Percentiles rank a stretch among this genome's conserved stretches.
These are phyloP conservation scores for Asclepias syriaca DNA, from an alignment of 257 asterid genomes.

Conservation along the genomic window DNA sequence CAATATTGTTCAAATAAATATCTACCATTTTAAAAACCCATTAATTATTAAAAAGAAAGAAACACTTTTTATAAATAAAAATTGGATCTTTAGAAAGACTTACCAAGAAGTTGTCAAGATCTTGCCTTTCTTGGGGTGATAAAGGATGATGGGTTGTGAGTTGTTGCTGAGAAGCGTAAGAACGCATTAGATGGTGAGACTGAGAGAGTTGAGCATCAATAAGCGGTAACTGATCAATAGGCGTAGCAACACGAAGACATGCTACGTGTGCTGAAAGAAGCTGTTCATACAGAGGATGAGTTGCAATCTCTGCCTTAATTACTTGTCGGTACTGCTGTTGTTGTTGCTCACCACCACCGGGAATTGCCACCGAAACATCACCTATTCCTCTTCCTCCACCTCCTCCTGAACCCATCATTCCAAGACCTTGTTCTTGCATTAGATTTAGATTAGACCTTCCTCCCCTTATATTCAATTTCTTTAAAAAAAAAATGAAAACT, in stretches of 20 bases:
- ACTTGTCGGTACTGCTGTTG: conserved; percentile 34
- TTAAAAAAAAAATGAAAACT: too few species aligned
- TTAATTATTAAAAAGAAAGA: background rate
- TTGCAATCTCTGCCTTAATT: conserved; percentile 78
- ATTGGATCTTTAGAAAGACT: background rate
- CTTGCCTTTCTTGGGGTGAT: conserved; percentile 63
- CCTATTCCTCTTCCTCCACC: conserved; percentile 26
- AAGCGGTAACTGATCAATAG: conserved; percentile 81
- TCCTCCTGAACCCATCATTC: conserved; percentile 30
- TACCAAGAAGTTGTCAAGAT: conserved; percentile 89
- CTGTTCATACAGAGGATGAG: conserved; percentile 83
- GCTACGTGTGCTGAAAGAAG: conserved; percentile 90
- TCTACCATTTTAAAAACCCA: background rate
- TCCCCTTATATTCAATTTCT: background rate
- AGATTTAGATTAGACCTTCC: too few species aligned
- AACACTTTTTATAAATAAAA: background rate
- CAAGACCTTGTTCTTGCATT: conserved; percentile 42
- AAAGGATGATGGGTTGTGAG: conserved; percentile 26
- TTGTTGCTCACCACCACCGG: conserved; percentile 16
- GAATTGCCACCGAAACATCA: conserved; percentile 27
- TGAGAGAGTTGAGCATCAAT: conserved; percentile 88
- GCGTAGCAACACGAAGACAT: conserved; percentile 97
- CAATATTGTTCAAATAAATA: background rate
- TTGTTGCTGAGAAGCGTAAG: conserved; percentile 55
- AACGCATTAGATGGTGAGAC: conserved; percentile 57